phyloP scores from a whole-genome alignment of 768 basidiomycete species.

The Hebeloma cylindrosporum region DNA sequence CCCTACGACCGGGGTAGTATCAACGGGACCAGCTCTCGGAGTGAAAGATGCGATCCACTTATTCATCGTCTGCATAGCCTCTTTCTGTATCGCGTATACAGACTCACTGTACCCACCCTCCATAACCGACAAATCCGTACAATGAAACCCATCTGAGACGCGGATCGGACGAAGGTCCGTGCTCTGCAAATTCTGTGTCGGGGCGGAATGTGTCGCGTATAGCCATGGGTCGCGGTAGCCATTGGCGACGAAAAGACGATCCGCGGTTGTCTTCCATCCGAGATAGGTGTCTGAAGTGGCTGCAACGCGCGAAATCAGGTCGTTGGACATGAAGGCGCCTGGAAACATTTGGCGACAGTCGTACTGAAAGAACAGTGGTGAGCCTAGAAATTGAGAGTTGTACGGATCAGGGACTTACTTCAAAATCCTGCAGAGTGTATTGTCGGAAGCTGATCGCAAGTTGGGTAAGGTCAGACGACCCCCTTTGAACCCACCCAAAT shows the following conservation, averaged over 20 bases:
- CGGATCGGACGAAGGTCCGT: background rate
- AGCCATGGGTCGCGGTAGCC: background rate
- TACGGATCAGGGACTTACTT: background rate
- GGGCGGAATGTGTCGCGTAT: background rate
- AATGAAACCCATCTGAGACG: background rate
- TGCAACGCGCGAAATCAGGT: background rate
- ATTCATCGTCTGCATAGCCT: background rate
- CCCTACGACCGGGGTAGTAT: no score
- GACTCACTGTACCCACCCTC: background rate
- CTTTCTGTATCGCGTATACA: background rate
- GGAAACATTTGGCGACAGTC: background rate
- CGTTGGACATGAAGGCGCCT: background rate
- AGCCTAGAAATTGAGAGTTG: background rate
- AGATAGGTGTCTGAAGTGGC: background rate
- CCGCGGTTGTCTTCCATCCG: background rate
- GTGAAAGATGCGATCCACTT: background rate
- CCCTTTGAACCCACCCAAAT: background rate
- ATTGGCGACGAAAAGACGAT: constrained; percentile 1
- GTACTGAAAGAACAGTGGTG: no score
- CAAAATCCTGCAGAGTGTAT: background rate
- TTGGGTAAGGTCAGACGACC: background rate
- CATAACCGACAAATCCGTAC: background rate
- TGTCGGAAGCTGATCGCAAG: background rate
- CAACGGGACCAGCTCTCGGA: background rate
- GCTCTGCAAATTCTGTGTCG: background rate